Base-by-base conservation (phyloP, 805 yeast species). In the Debaryomyces castellii region DNA sequence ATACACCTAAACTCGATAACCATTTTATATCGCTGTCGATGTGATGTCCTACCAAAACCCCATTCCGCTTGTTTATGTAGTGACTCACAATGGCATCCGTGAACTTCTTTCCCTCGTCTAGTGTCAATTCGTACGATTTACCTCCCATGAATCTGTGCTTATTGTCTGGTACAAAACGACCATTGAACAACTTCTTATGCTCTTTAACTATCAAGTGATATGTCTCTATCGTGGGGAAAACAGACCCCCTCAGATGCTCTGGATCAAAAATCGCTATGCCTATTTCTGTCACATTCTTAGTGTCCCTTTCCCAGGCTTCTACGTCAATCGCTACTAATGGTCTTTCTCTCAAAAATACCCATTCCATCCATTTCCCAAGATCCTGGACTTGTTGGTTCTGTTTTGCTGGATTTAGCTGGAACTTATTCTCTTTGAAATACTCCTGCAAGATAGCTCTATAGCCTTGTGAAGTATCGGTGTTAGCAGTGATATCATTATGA, bases 181-280 rank as follows among this genome's bases (percentile, higher is more conserved):
- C 77, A 58, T 85, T 85, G 11, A 37, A 14, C 39, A 54, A 41
- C 17, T 68, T 58, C 27, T 62, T 49, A 22, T 69, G 53, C 52
- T 82, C 87, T 25, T 67, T 54, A 1, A 81, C 65, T 1, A 81
- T 62, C 2, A 82, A 60, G 48, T 73, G 78, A 9, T 64, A 44
- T 44, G 72, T 73, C 25, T 65, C 63, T 23, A 77, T 65, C 8
- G 57, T 44, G 4, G 83, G 83, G 1, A 66, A 49, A 8, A 71
- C 50, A 1, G 78, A 58, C 5, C 51, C 34, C 12, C 51, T 54
- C 55, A 75, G 80, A 22, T 59, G 64, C 16, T 73, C 51, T 5
- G 87, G 86, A 49, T 82, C 83, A 52, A 72, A 79, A 2, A 82
- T 69, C 1, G 82, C 67, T 4, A 82, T 64, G 1, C 87, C 87